Base-by-base conservation (phyloP, 2,329 filamentous ascomycete genomes). In the Alternaria ethzedia region DNA sequence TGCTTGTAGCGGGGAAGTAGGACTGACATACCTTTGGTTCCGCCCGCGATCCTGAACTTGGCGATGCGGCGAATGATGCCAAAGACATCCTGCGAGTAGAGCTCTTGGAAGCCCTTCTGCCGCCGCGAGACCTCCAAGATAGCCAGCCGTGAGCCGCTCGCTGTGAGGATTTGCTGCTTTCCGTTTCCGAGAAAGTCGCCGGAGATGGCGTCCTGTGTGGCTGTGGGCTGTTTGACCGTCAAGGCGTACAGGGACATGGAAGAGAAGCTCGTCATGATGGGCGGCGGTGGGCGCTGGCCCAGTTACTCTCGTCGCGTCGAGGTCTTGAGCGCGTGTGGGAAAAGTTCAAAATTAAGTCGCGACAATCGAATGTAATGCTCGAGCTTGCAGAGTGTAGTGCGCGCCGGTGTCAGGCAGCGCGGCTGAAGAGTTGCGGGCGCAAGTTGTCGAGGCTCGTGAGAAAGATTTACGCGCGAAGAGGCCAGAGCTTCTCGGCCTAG, bases 221-320 rank as follows among this genome's bases (percentile, higher is more conserved):
- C 91, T 70, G 94, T 94, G 32, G 96, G 93, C 73, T 93, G 91
- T 83, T 97, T 94, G 77, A 99, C 90, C 72, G 96, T 98, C 84
- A 99, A 87, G 76, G 93, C 96, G 85, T 99, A 99, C 84, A 99
- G 90, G 81, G 97, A 97, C 93, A 97, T 97, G 81, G 95, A 95
- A 70, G 94, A 97, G 66, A 95, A 97, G 80, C 94, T 97, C 85
- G 96, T 95, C 96, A 98, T 98, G 79, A 63, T 85, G 83, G 80
- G 78, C 74, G 65, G 64, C 63, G 70, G 75, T 63, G 78, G 75
- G 75, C 77, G 63, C 71, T 57, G 66, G 73, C 75, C 75, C 73
- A 69, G 74, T 54, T 58, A 54, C 63, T 68, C 57, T 50, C 44
- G 61, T 61, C 69, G 70, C 65, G 69, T 66, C 57, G 60, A 59